Conservation (phyloP, 1,284 basidiomycete genomes). For the Tranzscheliella williamsii region DNA sequence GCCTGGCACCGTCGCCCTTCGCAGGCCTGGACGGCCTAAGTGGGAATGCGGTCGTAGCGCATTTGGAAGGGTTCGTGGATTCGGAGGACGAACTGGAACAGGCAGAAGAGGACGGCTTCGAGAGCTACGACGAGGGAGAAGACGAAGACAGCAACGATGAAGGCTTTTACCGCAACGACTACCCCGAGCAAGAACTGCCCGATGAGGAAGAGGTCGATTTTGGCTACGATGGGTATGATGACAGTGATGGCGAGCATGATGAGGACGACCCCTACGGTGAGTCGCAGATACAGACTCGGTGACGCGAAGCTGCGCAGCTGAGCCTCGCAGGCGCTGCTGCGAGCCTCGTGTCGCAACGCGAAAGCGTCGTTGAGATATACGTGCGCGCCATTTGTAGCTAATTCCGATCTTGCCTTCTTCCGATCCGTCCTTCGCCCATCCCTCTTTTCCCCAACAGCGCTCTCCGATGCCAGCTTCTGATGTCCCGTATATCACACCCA, state of each 20-base stretch:
- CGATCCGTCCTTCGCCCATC: too few species aligned
- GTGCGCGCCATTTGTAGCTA: too few species aligned
- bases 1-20: conserved; percentile 10
- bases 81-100: conserved; percentile 32
- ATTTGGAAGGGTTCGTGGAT: conserved; percentile 26
- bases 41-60: conserved; percentile 20
- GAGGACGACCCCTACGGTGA: conserved; percentile 38
- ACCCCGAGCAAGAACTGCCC: conserved; percentile 50
- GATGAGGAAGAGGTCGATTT: conserved; percentile 47
- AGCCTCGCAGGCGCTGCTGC: too few species aligned
- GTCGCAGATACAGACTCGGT: too few species aligned
- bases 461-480: conserved; percentile 34
- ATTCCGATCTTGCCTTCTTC: too few species aligned
- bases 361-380: too few species aligned
- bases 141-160: conserved; percentile 59
- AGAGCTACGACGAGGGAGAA: conserved; percentile 50
- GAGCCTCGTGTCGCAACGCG: too few species aligned
- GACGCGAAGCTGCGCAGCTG: too few species aligned
- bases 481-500: too few species aligned
- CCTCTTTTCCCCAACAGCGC: conserved; percentile 5
- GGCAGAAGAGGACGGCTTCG: conserved; percentile 19
- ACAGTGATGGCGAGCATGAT: conserved; percentile 12
- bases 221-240: conserved; percentile 27
- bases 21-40: conserved; percentile 25
- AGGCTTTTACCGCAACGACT: conserved; percentile 58